Percentiles rank a stretch among this genome's conserved stretches.
Conservation (phyloP, 208 protist genomes). For the Acanthamoeba triangularis region DNA sequence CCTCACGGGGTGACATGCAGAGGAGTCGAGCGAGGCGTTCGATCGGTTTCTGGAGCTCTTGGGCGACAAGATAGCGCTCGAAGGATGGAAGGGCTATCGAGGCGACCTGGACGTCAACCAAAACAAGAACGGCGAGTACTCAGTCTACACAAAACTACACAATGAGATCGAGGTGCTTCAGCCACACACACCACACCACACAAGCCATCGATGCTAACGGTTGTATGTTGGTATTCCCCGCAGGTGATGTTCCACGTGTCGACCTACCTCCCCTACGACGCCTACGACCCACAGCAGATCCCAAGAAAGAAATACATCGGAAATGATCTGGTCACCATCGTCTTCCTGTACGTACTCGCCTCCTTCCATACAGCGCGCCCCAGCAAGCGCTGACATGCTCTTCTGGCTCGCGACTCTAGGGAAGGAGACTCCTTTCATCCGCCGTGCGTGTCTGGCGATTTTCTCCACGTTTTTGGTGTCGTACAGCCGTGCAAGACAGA, state of each 20-base stretch:
- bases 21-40: slow-evolving; percentile 5
- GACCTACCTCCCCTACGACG: slow-evolving; percentile 19
- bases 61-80: slow-evolving; percentile 8
- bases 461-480: slow-evolving; percentile 39
- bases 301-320: slow-evolving; percentile 50
- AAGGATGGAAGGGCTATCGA: slow-evolving; percentile 22
- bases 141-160: slow-evolving; percentile 37
- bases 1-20: background rate
- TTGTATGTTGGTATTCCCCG: background rate
- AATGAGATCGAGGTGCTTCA: background rate
- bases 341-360: background rate
- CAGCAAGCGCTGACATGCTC: background rate
- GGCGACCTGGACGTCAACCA: slow-evolving; percentile 38
- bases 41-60: slow-evolving; percentile 38
- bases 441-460: slow-evolving; percentile 28
- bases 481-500: background rate
- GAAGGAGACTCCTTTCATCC: background rate
- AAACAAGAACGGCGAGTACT: background rate
- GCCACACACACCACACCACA: background rate
- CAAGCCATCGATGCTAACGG: background rate
- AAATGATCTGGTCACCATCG: slow-evolving; percentile 43
- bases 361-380: background rate
- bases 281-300: slow-evolving; percentile 37
- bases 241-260: slow-evolving; percentile 34
- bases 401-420: background rate